Conservation (phyloP, 2,329 filamentous ascomycete species). For the Salinomyces thailandicus region DNA sequence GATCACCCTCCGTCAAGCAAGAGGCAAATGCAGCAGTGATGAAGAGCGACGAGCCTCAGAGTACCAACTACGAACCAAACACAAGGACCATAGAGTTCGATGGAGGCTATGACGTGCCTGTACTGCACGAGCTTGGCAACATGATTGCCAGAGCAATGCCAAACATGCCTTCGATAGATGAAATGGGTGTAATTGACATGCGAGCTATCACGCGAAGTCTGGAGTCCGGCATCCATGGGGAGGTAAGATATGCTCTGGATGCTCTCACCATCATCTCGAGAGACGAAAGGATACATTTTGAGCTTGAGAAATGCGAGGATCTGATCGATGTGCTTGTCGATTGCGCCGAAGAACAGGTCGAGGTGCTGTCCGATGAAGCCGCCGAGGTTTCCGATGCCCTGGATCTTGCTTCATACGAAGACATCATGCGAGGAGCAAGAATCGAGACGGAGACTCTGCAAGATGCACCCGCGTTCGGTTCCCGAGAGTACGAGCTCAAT, state of each 20-base stretch:
- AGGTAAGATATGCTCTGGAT: slow-evolving; percentile 84
- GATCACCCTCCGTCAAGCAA: slow-evolving; percentile 22
- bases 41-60: slow-evolving; percentile 25
- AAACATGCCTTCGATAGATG: slow-evolving; percentile 60
- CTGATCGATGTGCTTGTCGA: slow-evolving; percentile 80
- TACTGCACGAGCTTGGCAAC: slow-evolving; percentile 53
- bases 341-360: slow-evolving; percentile 80
- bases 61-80: slow-evolving; percentile 22
- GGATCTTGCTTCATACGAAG: slow-evolving; percentile 74
- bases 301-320: slow-evolving; percentile 70
- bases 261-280: slow-evolving; percentile 64
- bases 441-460: slow-evolving; percentile 52
- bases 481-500: slow-evolving; percentile 68
- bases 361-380: slow-evolving; percentile 72
- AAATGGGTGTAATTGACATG: slow-evolving; percentile 82
- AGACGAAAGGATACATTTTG: slow-evolving; percentile 52
- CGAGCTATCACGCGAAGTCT: slow-evolving; percentile 80
- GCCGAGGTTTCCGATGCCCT: slow-evolving; percentile 80
- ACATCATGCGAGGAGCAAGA: slow-evolving; percentile 68
- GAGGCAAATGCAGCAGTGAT: slow-evolving; percentile 18
- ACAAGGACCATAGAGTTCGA: slow-evolving; percentile 25
- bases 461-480: slow-evolving; percentile 64
- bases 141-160: slow-evolving; percentile 61
- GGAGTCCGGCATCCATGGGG: slow-evolving; percentile 78
- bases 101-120: slow-evolving; percentile 62